Base-by-base conservation (phyloP, 768 basidiomycete genomes). In the Lactarius hengduanensis region DNA sequence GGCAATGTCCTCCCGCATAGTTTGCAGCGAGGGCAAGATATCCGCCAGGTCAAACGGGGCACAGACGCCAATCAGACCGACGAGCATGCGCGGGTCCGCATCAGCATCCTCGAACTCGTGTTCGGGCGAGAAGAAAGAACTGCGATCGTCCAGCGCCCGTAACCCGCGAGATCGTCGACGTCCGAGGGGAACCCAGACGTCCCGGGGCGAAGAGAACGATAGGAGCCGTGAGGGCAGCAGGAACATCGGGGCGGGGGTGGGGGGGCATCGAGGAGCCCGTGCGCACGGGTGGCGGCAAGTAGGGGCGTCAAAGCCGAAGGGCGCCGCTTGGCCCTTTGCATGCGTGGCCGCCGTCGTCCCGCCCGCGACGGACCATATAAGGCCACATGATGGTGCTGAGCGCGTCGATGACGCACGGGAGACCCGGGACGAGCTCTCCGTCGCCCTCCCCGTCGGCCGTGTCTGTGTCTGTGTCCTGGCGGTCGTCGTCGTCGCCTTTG, bases 361-460 rank as follows among this genome's bases (percentile, higher is more conserved):
- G 72, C 38, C 73, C 75, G 26, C 82, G 26, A 22, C 13, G 78
- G 56, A 83, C 76, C 84, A 94, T 87, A 0, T 88, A 89, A 4
- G 92, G 88, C 92, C 92, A 94, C 88, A 94, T 92, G 71, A 94
- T 86, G 0, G 90, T 71, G 26, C 26, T 26, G 26, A 26, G 26
- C 26, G 26, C 26, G 26, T 26, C 26, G 26, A 26, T 26, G 9
- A 92, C 85, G 28, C 92, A 85, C 36, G 84, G 83, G 40, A 92
- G 81, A 15, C 83, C 83, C 18, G 73, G 75, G 18, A 76, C 67
- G 9, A 64, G 72, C 20, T 65, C 62, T 1, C 22, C 59, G n/a
- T 60, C 59, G 9, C 18, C 59, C 1, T 61, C 64, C 7, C 26
- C 36, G 3, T 45, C 62, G 13, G 54, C 63, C 62, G 54, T 34